Evolutionary conservation across 2,329 filamentous ascomycete genomes (phyloP).

Genomic region (Didymellaceae sp.): DNA sequence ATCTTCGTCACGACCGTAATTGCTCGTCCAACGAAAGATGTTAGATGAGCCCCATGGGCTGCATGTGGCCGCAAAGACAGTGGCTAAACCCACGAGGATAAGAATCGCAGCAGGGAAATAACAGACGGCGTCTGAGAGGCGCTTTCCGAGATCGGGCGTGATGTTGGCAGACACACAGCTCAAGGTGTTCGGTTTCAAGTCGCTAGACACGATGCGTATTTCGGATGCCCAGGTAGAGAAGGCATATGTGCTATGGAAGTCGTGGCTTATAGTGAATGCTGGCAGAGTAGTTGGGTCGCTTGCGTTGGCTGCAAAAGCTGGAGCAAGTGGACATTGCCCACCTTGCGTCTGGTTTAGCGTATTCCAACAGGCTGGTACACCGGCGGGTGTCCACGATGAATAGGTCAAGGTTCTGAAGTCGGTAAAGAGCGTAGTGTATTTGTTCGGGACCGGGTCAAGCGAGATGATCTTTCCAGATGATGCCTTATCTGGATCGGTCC

Average conservation of each 20-base stretch:
- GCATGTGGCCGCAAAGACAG: conserved; percentile 81
- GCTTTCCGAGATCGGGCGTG: conserved; percentile 78
- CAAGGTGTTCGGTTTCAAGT: conserved; percentile 66
- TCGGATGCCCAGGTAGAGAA: conserved; percentile 82
- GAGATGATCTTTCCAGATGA: conserved; percentile 77
- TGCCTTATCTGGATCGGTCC: conserved; percentile 66
- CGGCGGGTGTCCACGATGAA: conserved; percentile 64
- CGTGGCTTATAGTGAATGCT: conserved; percentile 74
- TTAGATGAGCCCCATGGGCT: conserved; percentile 94
- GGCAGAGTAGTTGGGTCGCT: conserved; percentile 65
- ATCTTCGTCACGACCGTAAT: conserved; percentile 94
- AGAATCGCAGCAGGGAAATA: conserved; percentile 82
- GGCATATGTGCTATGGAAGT: conserved; percentile 81
- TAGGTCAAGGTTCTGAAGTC: conserved; percentile 79
- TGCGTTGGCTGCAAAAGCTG: conserved; percentile 69
- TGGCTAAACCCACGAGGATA: conserved; percentile 79
- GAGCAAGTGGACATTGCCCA: conserved; percentile 72
- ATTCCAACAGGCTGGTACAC: conserved; percentile 68
- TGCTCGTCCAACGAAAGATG: conserved; percentile 95
- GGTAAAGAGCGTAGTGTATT: conserved; percentile 75
- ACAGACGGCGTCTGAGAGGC: conserved; percentile 71
- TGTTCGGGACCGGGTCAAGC: conserved; percentile 63
- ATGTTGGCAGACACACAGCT: conserved; percentile 83
- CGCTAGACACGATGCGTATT: conserved; percentile 77
- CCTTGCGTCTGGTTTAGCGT: conserved; percentile 55